A percentile compares a stretch with the other conserved stretches of the same genome.
phyloP scores from a whole-genome alignment of 441 rosid species.

The Kokia cookei region DNA sequence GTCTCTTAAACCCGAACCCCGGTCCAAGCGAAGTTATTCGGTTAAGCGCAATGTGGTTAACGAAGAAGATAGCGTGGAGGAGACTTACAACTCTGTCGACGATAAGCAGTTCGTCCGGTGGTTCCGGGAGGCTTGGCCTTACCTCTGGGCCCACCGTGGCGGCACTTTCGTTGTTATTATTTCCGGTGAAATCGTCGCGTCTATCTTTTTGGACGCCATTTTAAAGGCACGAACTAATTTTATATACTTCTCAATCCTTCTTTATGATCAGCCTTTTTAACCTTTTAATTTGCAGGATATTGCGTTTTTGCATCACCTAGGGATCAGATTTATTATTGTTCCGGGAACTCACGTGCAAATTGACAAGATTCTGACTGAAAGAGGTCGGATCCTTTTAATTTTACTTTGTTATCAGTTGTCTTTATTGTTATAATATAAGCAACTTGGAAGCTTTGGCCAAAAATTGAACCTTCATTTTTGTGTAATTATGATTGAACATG shows the following conservation, averaged over 20 bases:
- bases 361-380: slow-evolving; percentile 71
- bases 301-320: slow-evolving; percentile 90
- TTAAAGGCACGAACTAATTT: slow-evolving; percentile 45
- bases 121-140: slow-evolving; percentile 97
- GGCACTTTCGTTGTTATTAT: slow-evolving; percentile 71
- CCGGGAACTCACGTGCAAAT: slow-evolving; percentile 93
- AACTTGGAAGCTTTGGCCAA: not conserved
- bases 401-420: not conserved
- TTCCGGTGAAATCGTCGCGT: slow-evolving; percentile 61
- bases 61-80: slow-evolving; percentile 26
- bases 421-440: not conserved
- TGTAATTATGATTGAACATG: not conserved
- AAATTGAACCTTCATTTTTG: not conserved
- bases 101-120: slow-evolving; percentile 74
- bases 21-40: not conserved
- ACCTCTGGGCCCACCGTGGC: slow-evolving; percentile 78
- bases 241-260: not conserved
- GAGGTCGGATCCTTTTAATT: slow-evolving; percentile 32
- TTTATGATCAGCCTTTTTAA: not conserved
- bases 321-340: slow-evolving; percentile 76
- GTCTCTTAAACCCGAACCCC: slow-evolving; percentile 1
- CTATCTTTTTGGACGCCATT: slow-evolving; percentile 60
- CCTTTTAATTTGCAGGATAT: slow-evolving; percentile 57
- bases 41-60: slow-evolving; percentile 28
- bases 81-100: slow-evolving; percentile 21